phyloP scores from a whole-genome alignment of 192 early-diverging fungal species.

The Chytriomyces sp. region DNA sequence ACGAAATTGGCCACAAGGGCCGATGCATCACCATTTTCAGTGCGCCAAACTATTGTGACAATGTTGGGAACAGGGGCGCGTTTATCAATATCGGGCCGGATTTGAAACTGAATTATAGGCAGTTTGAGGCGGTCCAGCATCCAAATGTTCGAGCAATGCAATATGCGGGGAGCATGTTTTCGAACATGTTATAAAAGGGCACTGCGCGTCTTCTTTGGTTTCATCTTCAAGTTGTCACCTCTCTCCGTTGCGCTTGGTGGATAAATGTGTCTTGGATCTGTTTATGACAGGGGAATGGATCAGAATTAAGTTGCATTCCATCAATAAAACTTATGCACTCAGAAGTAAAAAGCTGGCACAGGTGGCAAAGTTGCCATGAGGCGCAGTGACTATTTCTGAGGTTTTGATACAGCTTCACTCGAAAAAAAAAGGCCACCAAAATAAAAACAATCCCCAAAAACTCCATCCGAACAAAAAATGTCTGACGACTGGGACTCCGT shows the following conservation, averaged over 20 bases:
- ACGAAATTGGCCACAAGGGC: constrained; percentile 91
- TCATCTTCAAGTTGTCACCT: too few relatives aligned
- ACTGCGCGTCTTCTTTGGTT: too few relatives aligned
- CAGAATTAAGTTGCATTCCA: too few relatives aligned
- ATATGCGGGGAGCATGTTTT: constrained; percentile 45
- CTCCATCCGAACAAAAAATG: constrained; percentile 23
- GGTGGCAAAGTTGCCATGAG: too few relatives aligned
- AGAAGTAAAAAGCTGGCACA: too few relatives aligned
- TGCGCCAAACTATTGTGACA: constrained; percentile 98
- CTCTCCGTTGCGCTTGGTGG: too few relatives aligned
- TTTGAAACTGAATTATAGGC: constrained; percentile 77
- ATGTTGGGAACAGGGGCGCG: constrained; percentile 89
- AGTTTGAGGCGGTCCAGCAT: constrained; percentile 81
- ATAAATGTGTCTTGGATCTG: too few relatives aligned
- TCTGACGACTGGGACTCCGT: constrained; percentile 70
- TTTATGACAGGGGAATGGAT: too few relatives aligned
- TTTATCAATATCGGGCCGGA: constrained; percentile 87
- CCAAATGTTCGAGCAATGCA: constrained; percentile 56
- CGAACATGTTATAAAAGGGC: constrained; percentile 22
- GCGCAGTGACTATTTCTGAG: too few relatives aligned
- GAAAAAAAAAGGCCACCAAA: too few relatives aligned
- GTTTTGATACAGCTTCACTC: too few relatives aligned
- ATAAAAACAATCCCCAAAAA: not conserved
- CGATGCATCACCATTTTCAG: constrained; percentile 94
- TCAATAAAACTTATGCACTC: too few relatives aligned